These are phyloP conservation scores for Fraxinus paxiana DNA, from an alignment of 305 asterid species.

Conservation along the genomic window DNA sequence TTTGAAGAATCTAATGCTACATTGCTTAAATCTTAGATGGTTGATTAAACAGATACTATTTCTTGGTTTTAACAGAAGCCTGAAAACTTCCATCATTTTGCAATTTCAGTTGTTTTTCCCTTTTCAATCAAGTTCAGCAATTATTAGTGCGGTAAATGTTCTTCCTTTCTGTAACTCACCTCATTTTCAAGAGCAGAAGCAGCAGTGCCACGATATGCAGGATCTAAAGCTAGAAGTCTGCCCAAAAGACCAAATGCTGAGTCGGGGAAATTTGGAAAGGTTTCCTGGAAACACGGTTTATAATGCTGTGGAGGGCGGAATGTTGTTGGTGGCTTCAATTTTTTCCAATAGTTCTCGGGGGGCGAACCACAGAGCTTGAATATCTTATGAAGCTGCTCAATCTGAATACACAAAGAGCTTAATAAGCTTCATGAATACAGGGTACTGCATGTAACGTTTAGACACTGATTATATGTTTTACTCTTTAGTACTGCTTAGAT, in stretches of 20 bases:
- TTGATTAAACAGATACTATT: background rate
- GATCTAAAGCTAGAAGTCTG: slow-evolving; percentile 60
- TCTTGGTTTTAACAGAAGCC: slow-evolving; percentile 2
- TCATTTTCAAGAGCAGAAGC: slow-evolving; percentile 50
- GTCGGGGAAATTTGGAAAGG: slow-evolving; percentile 34
- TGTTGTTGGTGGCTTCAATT: background rate
- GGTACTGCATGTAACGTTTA: background rate
- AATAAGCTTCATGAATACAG: background rate
- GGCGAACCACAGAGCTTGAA: slow-evolving; percentile 56
- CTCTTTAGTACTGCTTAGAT: background rate
- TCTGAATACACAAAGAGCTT: slow-evolving; percentile 25
- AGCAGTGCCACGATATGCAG: slow-evolving; percentile 54
- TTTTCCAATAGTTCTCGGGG: slow-evolving; percentile 40
- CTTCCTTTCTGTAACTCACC: slow-evolving; percentile 34
- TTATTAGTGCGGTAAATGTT: background rate
- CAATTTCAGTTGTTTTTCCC: background rate
- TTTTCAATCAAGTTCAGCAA: background rate
- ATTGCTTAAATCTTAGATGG: background rate
- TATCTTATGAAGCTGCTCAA: slow-evolving; percentile 55
- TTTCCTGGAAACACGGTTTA: background rate
- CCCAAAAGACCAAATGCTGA: slow-evolving; percentile 47
- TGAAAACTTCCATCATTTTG: background rate
- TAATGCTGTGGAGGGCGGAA: background rate
- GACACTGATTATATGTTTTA: background rate
- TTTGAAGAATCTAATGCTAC: background rate